These are phyloP conservation scores for Thelonectria blattea DNA, from an alignment of 2,329 filamentous ascomycete genomes.

Conservation along the genomic window DNA sequence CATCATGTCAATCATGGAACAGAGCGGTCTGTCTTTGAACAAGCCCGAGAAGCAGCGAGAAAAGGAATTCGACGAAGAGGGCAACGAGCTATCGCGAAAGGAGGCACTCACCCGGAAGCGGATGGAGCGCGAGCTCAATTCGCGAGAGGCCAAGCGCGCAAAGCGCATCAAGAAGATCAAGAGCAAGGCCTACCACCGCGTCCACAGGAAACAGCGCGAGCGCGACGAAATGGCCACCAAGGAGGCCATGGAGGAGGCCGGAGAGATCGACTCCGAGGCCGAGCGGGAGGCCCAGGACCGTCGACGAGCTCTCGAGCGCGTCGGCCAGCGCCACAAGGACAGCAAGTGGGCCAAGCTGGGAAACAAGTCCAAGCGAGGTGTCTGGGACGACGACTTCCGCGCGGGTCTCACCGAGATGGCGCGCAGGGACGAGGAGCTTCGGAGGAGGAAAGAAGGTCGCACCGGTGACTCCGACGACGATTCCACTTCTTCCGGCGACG, in stretches of 20 bases:
- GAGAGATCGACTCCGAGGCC: slow-evolving; percentile 68
- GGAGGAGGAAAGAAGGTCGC: slow-evolving; percentile 78
- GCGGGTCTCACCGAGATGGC: slow-evolving; percentile 81
- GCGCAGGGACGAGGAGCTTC: slow-evolving; percentile 80
- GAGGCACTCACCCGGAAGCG: slow-evolving; percentile 77
- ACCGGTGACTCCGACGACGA: slow-evolving; percentile 53
- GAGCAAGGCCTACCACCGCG: slow-evolving; percentile 90
- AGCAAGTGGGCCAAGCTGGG: slow-evolving; percentile 92
- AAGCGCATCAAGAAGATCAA: slow-evolving; percentile 99
- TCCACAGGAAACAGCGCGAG: slow-evolving; percentile 78
- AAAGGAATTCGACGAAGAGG: slow-evolving; percentile 71
- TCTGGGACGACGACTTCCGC: slow-evolving; percentile 88
- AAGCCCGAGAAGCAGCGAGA: slow-evolving; percentile 56
- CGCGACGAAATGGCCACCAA: slow-evolving; percentile 59
- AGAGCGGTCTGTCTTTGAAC: slow-evolving; percentile 75
- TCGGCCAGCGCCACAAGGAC: slow-evolving; percentile 83
- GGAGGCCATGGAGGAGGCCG: slow-evolving; percentile 61
- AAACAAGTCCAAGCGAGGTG: slow-evolving; percentile 77
- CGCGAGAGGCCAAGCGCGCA: slow-evolving; percentile 84
- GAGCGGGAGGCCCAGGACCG: slow-evolving; percentile 72
- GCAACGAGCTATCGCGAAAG: slow-evolving; percentile 73
- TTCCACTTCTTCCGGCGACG: slow-evolving; percentile 60
- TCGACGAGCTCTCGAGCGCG: slow-evolving; percentile 79
- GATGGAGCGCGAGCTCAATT: slow-evolving; percentile 81
- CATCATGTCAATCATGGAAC: slow-evolving; percentile 87